Conservation (phyloP, 2,329 filamentous ascomycete genomes). For the Cladosporium sp. region DNA sequence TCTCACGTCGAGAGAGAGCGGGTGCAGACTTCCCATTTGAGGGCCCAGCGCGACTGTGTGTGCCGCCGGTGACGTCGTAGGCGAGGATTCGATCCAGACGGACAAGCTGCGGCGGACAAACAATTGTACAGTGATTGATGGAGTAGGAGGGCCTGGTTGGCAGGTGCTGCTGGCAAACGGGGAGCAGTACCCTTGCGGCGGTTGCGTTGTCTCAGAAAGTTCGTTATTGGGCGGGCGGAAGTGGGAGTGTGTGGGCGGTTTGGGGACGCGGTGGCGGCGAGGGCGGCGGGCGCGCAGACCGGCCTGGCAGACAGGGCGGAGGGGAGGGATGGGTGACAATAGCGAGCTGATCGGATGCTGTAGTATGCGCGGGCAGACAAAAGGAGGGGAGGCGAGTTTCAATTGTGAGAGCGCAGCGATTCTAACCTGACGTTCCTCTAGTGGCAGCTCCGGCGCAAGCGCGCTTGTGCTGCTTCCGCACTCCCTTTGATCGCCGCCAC, state of each 20-base stretch:
- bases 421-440: no score
- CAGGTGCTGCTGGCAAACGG: not conserved
- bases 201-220: conserved; percentile 12
- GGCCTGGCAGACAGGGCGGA: not conserved
- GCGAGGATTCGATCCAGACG: not conserved
- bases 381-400: conserved; percentile 3
- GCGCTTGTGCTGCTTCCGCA: not conserved
- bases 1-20: conserved; percentile 21
- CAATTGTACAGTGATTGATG: not conserved
- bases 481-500: not conserved
- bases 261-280: not conserved
- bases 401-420: not conserved
- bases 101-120: not conserved
- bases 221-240: conserved; percentile 7
- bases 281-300: not conserved
- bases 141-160: not conserved
- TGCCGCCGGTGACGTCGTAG: conserved; percentile 13
- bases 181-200: not conserved
- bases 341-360: conserved; percentile 9
- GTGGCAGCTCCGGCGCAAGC: no score
- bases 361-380: not conserved
- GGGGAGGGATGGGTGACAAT: not conserved
- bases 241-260: not conserved
- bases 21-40: conserved; percentile 24
- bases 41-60: conserved; percentile 14